phyloP scores from a whole-genome alignment of 164 flowering plant species.

The grape (Vitis vinifera) region ASM3070453v1 NC_081820.1:24540501-24541000 shows the following conservation, averaged over 20 bases:
- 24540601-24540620: no score
- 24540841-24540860: conserved; percentile 45
- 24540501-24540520: no score
- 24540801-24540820: conserved; percentile 16
- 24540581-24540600: no score
- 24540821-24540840: conserved; percentile 51
- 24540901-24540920: conserved; percentile 60
- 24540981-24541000: conserved; percentile 52
- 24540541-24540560: no score
- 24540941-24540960: conserved; percentile 82
- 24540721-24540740: conserved; percentile 6
- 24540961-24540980: conserved; percentile 60
- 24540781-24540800: not conserved
- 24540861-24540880: conserved; percentile 53
- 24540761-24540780: conserved; percentile 88
- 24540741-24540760: conserved; percentile 73
- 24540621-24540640: no score
- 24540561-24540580: no score
- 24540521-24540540: no score
- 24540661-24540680: not conserved
- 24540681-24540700: no score
- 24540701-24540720: no score
- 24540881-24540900: conserved; percentile 90
- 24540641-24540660: no score
- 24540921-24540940: conserved; percentile 61